Evolutionary conservation across 2,329 filamentous ascomycete genomes (phyloP), one percentile per base, ranked within the genome.

Genomic region (Chlorencoelia australis): DNA sequence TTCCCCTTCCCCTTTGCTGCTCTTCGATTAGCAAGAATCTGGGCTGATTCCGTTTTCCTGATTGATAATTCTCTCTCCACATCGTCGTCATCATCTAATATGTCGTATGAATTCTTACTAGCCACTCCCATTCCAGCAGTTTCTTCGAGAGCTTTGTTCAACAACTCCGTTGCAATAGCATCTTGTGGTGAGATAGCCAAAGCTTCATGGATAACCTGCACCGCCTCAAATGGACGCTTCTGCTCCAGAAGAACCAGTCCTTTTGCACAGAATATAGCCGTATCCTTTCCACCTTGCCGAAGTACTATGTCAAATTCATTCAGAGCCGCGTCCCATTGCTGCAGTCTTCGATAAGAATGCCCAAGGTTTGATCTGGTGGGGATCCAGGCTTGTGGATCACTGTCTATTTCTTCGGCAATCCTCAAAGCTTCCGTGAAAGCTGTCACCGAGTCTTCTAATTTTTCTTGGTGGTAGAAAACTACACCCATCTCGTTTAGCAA

Each of bases 401-500:
- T 82, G 44, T 86, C 80, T 43, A 93, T 86, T 24, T 89, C 79
- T 4, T 78, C 72, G 2, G 87, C 83, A 35, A 94, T 75, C 31
- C 71, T 66, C 13, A 98, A 71, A 0, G 91, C 84, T 43, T 79
- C 74, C 6, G 70, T 69, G 58, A 98, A 96, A 44, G 88, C 74
- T 19, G 75, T 70, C 7, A 84, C 75, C 0, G 91, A 86, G 16
- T 82, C 78, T 41, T 76, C 69, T 5, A 86, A 73, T 33, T 82
- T 74, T 48, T 84, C 79, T 56, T 95, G 86, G 57, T 96, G 87
- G 55, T 94, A 98, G 47, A 86, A 80, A n/a, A 95, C 87, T 4
- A 96, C 79, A 4, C 89, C 93, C 63, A 96, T 80, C 62, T 98
- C 91, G 57, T 98, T 98, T 37, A 98, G 69, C 4, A 98, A 74